Conservation (phyloP, 139 green algal genomes). For the Coelastrella sp. region DNA sequence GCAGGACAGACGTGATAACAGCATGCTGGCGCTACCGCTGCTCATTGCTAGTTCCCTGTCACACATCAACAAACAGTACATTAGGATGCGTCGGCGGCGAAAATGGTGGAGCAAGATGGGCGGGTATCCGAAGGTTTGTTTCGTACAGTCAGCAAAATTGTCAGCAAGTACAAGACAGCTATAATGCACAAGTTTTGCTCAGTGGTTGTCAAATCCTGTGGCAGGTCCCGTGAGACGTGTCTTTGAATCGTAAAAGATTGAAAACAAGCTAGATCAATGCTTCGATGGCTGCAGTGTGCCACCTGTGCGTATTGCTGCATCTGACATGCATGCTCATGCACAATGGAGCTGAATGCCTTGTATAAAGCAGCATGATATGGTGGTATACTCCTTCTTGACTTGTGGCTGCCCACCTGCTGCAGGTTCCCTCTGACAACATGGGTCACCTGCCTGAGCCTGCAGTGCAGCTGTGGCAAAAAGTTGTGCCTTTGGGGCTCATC, state of each 20-base stretch:
- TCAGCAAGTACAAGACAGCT: too few species aligned
- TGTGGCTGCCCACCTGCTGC: neutral
- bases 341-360: neutral
- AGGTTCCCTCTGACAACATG: slow-evolving; percentile 59
- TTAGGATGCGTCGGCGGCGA: slow-evolving; percentile 36
- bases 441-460: slow-evolving; percentile 53
- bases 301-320: too few species aligned
- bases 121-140: slow-evolving; percentile 32
- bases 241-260: too few species aligned
- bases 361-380: neutral
- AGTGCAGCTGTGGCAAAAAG: slow-evolving; percentile 75
- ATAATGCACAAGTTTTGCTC: too few species aligned
- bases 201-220: too few species aligned
- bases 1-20: neutral
- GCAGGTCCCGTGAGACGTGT: too few species aligned
- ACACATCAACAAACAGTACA: slow-evolving; percentile 45
- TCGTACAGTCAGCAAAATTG: neutral
- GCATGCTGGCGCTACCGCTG: slow-evolving; percentile 29
- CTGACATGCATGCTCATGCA: neutral
- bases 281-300: too few species aligned
- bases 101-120: slow-evolving; percentile 46
- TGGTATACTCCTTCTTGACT: neutral
- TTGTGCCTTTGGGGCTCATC: slow-evolving; percentile 76
- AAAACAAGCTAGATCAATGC: too few species aligned
- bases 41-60: slow-evolving; percentile 18